Evolutionary conservation across 192 early-diverging fungal species (phyloP).

Genomic region (Geranomyces variabilis): DNA sequence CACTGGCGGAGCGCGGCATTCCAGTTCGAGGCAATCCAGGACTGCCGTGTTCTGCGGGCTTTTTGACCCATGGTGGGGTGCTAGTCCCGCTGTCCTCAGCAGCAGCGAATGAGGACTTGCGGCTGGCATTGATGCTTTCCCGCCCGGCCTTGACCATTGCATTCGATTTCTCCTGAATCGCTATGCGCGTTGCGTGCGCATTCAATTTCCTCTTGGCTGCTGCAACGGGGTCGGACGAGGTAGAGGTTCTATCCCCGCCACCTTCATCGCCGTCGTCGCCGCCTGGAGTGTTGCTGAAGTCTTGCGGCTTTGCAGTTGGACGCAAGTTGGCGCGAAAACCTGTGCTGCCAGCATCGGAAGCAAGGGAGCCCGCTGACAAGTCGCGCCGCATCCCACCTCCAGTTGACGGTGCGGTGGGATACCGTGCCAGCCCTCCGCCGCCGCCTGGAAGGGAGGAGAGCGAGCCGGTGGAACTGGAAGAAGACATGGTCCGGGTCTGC

Average conservation of each 20-base stretch:
- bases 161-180: conserved; percentile 25
- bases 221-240: conserved; percentile 4
- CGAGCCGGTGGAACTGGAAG: conserved; percentile 13
- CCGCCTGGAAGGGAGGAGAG: conserved; percentile 5
- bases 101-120: not conserved
- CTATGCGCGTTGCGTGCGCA: conserved; percentile 21
- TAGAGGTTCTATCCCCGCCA: not conserved
- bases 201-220: conserved; percentile 20
- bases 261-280: not conserved
- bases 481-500: not conserved
- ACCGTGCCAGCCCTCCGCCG: not conserved
- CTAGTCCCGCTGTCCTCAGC: not conserved
- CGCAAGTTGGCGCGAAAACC: conserved; percentile 20
- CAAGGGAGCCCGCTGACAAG: conserved; percentile 5
- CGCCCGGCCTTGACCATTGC: conserved; percentile 24
- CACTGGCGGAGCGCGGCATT: conserved; percentile 4
- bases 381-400: conserved; percentile 13
- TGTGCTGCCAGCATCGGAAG: not conserved
- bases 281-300: not conserved
- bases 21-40: not conserved
- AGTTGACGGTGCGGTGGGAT: not conserved
- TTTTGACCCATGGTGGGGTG: conserved; percentile 11
- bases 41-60: not conserved
- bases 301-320: conserved; percentile 15
- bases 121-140: not conserved